Base-by-base conservation (phyloP, 805 yeast genomes). In the Tetrapisispora taiwanensis region DNA sequence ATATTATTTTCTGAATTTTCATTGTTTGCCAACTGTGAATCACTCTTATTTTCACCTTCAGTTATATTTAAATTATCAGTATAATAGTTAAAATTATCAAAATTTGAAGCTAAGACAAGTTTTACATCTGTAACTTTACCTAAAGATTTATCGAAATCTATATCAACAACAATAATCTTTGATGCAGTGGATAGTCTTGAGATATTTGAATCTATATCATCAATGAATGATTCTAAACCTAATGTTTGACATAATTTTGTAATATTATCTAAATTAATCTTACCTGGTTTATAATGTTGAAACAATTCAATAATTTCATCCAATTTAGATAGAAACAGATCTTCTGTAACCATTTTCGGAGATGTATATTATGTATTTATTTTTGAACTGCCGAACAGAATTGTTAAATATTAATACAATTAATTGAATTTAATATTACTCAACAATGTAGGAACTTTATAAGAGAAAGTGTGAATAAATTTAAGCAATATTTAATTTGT, bases 141-240 rank as follows among this genome's bases (percentile, higher is more conserved):
- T 37, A 49, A 46, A 7, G 30, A 37, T 27, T 53, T 61, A 18
- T 52, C 52, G 43, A 60, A 63, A 43, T 63, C 68, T 20, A 63
- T 62, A 47, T 63, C 68, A 28, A 63, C 58, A 26, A 63, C 68
- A 15, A 63, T 56, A 36, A 63, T 63, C 32, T 63, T 62, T 2
- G 67, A 63, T 1, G 68, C 68, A 3, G 65, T 60, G 0, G 68
- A 63, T 7, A 63, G 44, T 40, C 68, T 52, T 14, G 62, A 52
- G 4, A 50, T 48, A 18, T 53, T 52, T 4, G 45, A 41, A 37
- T 54, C 60, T 3, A 62, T 45, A 39, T 58, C 59, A 40, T 62
- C 67, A 4, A 57, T 56, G 39, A 62, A 62, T 1, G 66, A 61
- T 43, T 62, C 67, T 30, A 62, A 42, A 7, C 60, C 61, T 18